Evolutionary conservation across 2,329 filamentous ascomycete genomes (phyloP), one percentile per base, ranked within the genome.

Genomic region (Tolypocladium guangdongense): DNA sequence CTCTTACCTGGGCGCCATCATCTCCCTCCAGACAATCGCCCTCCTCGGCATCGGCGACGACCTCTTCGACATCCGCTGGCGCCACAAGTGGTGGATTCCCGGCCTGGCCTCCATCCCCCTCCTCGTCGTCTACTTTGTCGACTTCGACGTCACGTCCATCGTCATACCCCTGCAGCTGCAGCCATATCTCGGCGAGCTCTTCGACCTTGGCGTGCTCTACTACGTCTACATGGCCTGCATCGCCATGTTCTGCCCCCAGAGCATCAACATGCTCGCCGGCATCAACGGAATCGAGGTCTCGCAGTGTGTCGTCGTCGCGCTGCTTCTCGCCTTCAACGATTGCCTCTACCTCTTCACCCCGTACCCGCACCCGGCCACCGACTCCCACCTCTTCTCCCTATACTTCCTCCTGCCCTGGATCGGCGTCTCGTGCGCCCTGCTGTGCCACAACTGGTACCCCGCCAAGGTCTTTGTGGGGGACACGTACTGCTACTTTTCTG

Each of bases 251-350:
- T 95, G 90, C 61, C 91, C 93, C 7, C 97, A 99, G 74, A 90
- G 90, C 70, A 99, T 99, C 80, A 99, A 99, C 76, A 99, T 99
- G 73, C 77, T 99, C n/a, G 93, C 93, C 0, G 93, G 93, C n/a
- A 89, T 99, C 71, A 99, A 99, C 70, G 93, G 93, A 53, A 93
- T 99, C 67, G 93, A 99, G 70, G 93, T 97, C 53, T 84, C 87
- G 12, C 93, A 99, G 72, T 96, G 90, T 55, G 76, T 99, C 57
- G 88, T 96, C 58, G 89, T 99, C 66, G 92, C 91, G 30, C 69
- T 84, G 52, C 80, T 97, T 50, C 82, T 99, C 60, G 81, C 86
- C 55, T 73, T 90, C 67, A 99, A 99, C 73, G 93, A 97, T 68
- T 76, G 80, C 51, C 78, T 97, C 58, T 99, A 97, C 71, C 82